Percentiles rank a stretch among this genome's conserved stretches.
These are phyloP conservation scores for Diaporthe ilicicola DNA, from an alignment of 2,329 filamentous ascomycete species.

Conservation along the genomic window DNA sequence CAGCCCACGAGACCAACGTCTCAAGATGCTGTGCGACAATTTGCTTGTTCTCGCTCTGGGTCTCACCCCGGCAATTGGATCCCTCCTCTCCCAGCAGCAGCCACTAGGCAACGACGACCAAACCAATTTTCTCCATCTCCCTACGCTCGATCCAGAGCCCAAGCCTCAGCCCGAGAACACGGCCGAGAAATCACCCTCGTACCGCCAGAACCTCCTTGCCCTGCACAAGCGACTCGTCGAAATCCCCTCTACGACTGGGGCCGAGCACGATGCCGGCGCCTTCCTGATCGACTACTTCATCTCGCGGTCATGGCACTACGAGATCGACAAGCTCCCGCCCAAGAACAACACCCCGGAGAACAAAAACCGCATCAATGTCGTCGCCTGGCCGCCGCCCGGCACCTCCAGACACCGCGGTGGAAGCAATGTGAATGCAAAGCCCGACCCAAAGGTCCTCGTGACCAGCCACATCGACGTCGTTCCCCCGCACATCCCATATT, in stretches of 20 bases:
- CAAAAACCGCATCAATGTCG: constrained; percentile 73
- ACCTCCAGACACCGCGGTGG: constrained; percentile 42
- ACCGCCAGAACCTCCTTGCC: constrained; percentile 66
- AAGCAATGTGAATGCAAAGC: constrained; percentile 46
- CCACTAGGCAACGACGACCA: neutral
- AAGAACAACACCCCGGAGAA: constrained; percentile 41
- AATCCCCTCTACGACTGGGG: constrained; percentile 74
- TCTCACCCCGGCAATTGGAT: neutral
- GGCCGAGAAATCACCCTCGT: constrained; percentile 41
- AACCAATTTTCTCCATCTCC: neutral
- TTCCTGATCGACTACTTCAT: constrained; percentile 75
- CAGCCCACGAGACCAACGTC: too few relatives aligned
- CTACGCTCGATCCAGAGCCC: neutral
- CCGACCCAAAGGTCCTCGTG: constrained; percentile 64
- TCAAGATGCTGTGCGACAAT: constrained; percentile 9
- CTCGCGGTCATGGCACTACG: constrained; percentile 51
- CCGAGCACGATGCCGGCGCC: constrained; percentile 73
- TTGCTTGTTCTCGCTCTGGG: constrained; percentile 23
- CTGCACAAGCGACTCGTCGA: constrained; percentile 81
- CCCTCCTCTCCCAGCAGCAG: neutral
- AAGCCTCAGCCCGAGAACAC: neutral
- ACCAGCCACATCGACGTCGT: constrained; percentile 86
- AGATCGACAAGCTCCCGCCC: constrained; percentile 52
- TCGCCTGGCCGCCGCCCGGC: constrained; percentile 69
- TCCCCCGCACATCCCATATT: constrained; percentile 77